A percentile compares a stretch with the other conserved stretches of the same genome.
Conservation (phyloP, 768 basidiomycete species). For the Lepiota brunneoincarnata region DNA sequence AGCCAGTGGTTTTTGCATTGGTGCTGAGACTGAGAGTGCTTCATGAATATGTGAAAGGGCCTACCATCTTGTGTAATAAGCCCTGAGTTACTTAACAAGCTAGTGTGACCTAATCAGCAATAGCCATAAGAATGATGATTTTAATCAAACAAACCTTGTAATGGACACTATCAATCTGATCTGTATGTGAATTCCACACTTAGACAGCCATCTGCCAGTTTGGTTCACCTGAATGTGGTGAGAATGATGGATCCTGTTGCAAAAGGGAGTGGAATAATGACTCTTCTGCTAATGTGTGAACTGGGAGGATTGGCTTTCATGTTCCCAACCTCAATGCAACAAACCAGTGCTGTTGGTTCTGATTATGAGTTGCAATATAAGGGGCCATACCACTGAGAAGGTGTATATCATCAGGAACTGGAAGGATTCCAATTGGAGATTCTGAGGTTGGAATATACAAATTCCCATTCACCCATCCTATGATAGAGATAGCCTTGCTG, state of each 20-base stretch:
- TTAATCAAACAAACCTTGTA: neutral
- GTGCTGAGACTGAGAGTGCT: neutral
- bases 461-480: conserved; percentile 20
- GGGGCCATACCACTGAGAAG: neutral
- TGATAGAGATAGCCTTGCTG: neutral
- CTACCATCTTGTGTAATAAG: neutral
- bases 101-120: neutral
- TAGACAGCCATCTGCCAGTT: neutral
- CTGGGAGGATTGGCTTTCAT: neutral
- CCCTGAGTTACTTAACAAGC: neutral
- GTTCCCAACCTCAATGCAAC: neutral
- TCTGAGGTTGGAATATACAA: conserved; percentile 18
- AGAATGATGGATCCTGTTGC: neutral
- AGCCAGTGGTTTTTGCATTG: neutral
- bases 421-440: neutral
- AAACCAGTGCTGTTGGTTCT: neutral
- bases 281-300: too few relatives aligned
- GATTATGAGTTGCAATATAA: neutral
- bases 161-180: neutral
- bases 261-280: neutral
- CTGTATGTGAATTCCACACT: neutral
- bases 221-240: neutral
- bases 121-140: neutral
- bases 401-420: neutral
- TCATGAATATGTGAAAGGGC: neutral